Base-by-base conservation (phyloP, 2,329 filamentous ascomycete genomes). In the Karstenula rhodostoma region DNA sequence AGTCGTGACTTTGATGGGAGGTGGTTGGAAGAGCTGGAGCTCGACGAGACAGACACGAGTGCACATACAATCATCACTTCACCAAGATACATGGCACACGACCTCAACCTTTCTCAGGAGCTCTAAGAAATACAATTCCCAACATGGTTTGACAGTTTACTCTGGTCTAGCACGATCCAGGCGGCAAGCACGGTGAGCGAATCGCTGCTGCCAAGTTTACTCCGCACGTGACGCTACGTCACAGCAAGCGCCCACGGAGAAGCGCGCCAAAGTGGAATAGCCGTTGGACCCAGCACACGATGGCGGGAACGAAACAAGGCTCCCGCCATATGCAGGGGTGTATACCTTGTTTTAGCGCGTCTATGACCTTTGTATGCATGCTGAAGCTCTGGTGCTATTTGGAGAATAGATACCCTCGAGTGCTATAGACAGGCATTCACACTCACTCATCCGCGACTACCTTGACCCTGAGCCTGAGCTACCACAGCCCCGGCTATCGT, bases 211-310 rank as follows among this genome's bases (percentile, higher is more conserved):
- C 56, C 56, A 53, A 53, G 53, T 19, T 44, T 4, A 32, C 13
- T 10, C 25, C 2, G n/a, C 58, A 60, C 58, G 61, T 60, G 61
- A 60, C 50, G 51, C 48, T 56, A 60, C 61, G 61, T 63, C 61
- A 63, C 61, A 60, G 61, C 29, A 57, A 63, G 61, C 61, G 58
- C 58, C 61, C 37, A 52, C 55, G 52, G 42, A 55, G 42, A 47
- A 55, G n/a, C 23, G 8, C 32, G 9, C 43, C 35, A 47, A 54
- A 46, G 44, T 5, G 52, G 42, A 37, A 29, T 52, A 44, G 49
- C 29, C 50, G 27, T 49, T 35, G 35, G 23, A 43, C n/a, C 19
- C 51, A 50, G 25, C n/a, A 44, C 46, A 44, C 22, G 27, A 46
- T 56, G 27, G 51, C 57, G 46, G 51, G 40, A 17, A 15, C 22